A percentile compares a stretch with the other conserved stretches of the same genome.
Evolutionary conservation across 768 basidiomycete genomes (phyloP).

Genomic region (Leccinum disarticulatum): DNA sequence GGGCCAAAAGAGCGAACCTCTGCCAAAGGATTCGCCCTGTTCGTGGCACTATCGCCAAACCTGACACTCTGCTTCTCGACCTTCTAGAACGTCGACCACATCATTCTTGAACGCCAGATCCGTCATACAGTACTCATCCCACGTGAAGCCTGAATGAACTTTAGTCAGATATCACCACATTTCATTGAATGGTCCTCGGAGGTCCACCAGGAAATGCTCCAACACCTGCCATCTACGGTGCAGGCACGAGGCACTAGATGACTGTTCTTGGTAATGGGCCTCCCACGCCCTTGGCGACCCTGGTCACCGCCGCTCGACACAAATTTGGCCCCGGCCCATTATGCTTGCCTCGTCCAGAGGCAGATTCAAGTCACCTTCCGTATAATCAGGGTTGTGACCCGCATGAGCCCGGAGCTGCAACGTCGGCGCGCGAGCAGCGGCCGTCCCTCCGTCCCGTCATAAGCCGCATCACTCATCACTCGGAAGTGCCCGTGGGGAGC

Average conservation of each 20-base stretch:
- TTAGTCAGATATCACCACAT: constrained; percentile 2
- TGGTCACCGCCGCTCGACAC: constrained; percentile 10
- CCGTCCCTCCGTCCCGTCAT: constrained; percentile 4
- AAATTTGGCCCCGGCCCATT: neutral
- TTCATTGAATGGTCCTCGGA: constrained; percentile 33
- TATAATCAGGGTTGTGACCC: neutral
- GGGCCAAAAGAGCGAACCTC: neutral
- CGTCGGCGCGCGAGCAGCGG: constrained; percentile 1
- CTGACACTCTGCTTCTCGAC: constrained; percentile 4
- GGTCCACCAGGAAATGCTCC: constrained; percentile 11
- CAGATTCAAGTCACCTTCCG: neutral
- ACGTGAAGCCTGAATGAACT: constrained; percentile 9
- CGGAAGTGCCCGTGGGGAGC: constrained; percentile 26
- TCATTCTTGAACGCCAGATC: neutral
- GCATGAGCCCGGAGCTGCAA: neutral
- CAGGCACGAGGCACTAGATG: constrained; percentile 32
- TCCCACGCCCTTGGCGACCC: constrained; percentile 31
- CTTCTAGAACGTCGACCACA: constrained; percentile 18
- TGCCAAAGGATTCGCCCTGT: neutral
- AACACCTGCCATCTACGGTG: constrained; percentile 13
- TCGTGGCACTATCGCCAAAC: neutral
- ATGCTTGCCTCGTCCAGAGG: constrained; percentile 5
- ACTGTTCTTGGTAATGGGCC: constrained; percentile 14
- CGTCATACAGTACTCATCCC: neutral
- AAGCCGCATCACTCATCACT: constrained; percentile 10